Evolutionary conservation across 495 filamentous ascomycete genomes (phyloP), one percentile per base, ranked within the genome.

Genomic region (Neurospora cerealis): DNA sequence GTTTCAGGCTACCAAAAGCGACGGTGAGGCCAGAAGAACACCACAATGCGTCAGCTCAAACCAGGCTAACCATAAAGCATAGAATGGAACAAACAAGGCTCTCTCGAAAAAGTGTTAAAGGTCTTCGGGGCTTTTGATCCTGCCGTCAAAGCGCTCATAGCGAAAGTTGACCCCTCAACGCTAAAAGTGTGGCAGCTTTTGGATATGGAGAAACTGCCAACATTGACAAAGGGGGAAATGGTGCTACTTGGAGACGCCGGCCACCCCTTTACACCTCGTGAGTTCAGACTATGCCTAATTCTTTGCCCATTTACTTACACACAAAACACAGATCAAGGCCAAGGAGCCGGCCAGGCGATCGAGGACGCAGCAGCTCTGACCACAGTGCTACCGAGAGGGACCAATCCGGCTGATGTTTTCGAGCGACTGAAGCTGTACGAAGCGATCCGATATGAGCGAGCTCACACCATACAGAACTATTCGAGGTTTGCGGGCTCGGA

Each of bases 161-260:
- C n/a, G n/a, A n/a, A n/a, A n/a, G n/a, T n/a, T n/a, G n/a, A n/a
- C n/a, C n/a, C n/a, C n/a, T n/a, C n/a, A n/a, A n/a, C n/a, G n/a
- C n/a, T n/a, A n/a, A n/a, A n/a, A n/a, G n/a, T n/a, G n/a, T n/a
- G 88, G 88, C 84, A 84, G 28, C 80, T 91, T 11, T 77, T 89
- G 1, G 89, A 91, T 76, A 89, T 89, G 84, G 81, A 85, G 6
- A 79, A 81, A 19, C 74, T 91, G n/a, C 83, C 85, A 0, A 85
- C 82, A 1, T 92, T 87, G 86, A 79, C n/a, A 2, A 80, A 86
- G 6, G 85, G 78, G 4, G 83, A 80, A 32, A 71, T 91, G 38
- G 87, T 83, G 6, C 78, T 89, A 0, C 69, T 92, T 5, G 90
- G 90, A 3, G 90, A 91, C 83, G 87, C 90, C 0, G 89, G 87